These are phyloP conservation scores for Saccharomycopsis babjevae DNA, from an alignment of 805 yeast genomes.

Conservation along the genomic window DNA sequence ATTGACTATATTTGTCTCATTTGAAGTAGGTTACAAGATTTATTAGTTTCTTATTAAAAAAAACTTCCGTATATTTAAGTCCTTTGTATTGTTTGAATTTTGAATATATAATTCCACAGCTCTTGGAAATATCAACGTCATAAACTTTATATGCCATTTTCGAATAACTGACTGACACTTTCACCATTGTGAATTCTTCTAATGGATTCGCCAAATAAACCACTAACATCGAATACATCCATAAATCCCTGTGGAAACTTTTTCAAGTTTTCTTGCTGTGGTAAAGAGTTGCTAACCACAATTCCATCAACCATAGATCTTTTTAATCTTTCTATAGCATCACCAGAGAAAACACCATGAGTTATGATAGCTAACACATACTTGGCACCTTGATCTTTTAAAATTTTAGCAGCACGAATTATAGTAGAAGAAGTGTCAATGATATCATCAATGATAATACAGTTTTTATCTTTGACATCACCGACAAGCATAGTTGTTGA, in stretches of 20 bases:
- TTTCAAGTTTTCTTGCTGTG: constrained; percentile 55
- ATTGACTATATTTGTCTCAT: too few species aligned
- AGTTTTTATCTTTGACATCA: constrained; percentile 75
- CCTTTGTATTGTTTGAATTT: neutral
- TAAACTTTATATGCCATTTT: constrained; percentile 44
- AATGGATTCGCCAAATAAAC: constrained; percentile 87
- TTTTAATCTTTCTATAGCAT: constrained; percentile 64
- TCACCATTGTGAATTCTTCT: constrained; percentile 97
- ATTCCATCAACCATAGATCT: constrained; percentile 69
- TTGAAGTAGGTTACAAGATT: neutral
- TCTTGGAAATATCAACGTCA: neutral
- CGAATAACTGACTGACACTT: constrained; percentile 86
- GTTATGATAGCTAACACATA: constrained; percentile 82
- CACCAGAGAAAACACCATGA: constrained; percentile 90
- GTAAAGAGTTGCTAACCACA: constrained; percentile 84
- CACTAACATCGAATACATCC: constrained; percentile 78
- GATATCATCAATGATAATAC: constrained; percentile 87
- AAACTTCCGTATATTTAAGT: neutral
- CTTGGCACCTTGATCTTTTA: constrained; percentile 88
- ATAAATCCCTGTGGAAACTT: constrained; percentile 46
- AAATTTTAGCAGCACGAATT: constrained; percentile 80
- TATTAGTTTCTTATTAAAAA: neutral
- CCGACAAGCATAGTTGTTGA: constrained; percentile 93
- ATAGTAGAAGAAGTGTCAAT: constrained; percentile 91
- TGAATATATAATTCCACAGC: neutral